Conservation (phyloP, 1,139 yeast species). For the Pichia cactophila region DNA sequence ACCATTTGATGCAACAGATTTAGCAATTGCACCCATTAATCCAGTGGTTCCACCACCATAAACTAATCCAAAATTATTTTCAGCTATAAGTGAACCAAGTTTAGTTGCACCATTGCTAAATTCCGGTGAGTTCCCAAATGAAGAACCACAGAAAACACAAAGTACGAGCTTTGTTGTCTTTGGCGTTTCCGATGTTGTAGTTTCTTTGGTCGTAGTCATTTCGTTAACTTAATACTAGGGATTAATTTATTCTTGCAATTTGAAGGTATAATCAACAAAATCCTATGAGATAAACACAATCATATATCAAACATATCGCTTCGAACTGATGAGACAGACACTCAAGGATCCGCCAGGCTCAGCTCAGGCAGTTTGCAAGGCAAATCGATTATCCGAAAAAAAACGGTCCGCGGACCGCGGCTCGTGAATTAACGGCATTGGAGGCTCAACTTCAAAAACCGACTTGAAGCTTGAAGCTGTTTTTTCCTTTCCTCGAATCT, state of each 20-base stretch:
- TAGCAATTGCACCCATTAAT: constrained; percentile 81
- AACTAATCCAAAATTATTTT: constrained; percentile 64
- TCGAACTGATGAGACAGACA: not conserved
- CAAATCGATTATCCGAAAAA: too few relatives aligned
- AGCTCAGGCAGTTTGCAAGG: too few relatives aligned
- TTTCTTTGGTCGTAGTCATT: constrained; percentile 59
- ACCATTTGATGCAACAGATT: constrained; percentile 54
- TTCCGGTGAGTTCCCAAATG: constrained; percentile 52
- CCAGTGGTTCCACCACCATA: constrained; percentile 92
- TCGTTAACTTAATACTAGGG: constrained; percentile 45
- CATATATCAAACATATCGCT: too few relatives aligned
- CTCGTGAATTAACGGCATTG: too few relatives aligned
- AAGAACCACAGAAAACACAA: constrained; percentile 85
- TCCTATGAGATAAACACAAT: too few relatives aligned
- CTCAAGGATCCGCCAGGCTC: too few relatives aligned
- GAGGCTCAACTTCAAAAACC: too few relatives aligned
- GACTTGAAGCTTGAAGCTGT: too few relatives aligned
- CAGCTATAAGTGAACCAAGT: constrained; percentile 55
- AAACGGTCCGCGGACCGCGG: too few relatives aligned
- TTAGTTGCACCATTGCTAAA: constrained; percentile 49
- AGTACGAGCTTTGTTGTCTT: constrained; percentile 34
- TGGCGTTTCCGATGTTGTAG: not conserved
- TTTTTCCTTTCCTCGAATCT: not conserved
- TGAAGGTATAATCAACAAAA: too few relatives aligned
- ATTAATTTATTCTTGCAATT: too few relatives aligned